Percentiles rank a stretch among this genome's conserved stretches.
These are phyloP conservation scores for Aureobasidium musti DNA, from an alignment of 2,329 filamentous ascomycete species.

Conservation along the genomic window DNA sequence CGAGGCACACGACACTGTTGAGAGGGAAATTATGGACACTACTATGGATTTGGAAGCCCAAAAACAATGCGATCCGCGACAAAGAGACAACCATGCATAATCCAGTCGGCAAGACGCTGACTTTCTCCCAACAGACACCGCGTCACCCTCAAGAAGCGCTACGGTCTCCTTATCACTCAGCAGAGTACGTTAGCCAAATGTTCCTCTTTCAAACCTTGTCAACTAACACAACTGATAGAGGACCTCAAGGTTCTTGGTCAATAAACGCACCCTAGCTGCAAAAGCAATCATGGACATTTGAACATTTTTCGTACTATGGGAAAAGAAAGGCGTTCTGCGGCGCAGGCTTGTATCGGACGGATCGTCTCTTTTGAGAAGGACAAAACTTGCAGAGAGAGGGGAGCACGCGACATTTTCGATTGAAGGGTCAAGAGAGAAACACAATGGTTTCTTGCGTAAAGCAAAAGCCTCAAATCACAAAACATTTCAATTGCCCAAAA, in stretches of 20 bases:
- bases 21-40: no score
- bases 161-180: constrained; percentile 83
- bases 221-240: constrained; percentile 20
- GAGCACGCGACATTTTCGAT: background rate
- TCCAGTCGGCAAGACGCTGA: constrained; percentile 6
- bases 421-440: background rate
- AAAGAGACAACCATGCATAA: background rate
- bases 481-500: constrained; percentile 5
- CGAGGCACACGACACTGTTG: background rate
- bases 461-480: background rate
- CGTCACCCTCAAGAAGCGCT: constrained; percentile 92
- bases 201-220: background rate
- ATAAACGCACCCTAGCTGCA: constrained; percentile 5
- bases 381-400: background rate
- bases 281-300: constrained; percentile 9
- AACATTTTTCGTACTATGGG: constrained; percentile 16
- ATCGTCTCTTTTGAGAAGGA: background rate
- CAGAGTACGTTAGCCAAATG: constrained; percentile 38
- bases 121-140: constrained; percentile 65
- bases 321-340: constrained; percentile 26
- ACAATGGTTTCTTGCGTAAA: background rate
- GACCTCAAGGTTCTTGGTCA: constrained; percentile 31
- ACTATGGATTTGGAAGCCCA: background rate
- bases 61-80: background rate
- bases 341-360: constrained; percentile 15